Evolutionary conservation across 2,329 filamentous ascomycete species (phyloP), one percentile per base, ranked within the genome.

Genomic region (Diaporthe destruens): DNA sequence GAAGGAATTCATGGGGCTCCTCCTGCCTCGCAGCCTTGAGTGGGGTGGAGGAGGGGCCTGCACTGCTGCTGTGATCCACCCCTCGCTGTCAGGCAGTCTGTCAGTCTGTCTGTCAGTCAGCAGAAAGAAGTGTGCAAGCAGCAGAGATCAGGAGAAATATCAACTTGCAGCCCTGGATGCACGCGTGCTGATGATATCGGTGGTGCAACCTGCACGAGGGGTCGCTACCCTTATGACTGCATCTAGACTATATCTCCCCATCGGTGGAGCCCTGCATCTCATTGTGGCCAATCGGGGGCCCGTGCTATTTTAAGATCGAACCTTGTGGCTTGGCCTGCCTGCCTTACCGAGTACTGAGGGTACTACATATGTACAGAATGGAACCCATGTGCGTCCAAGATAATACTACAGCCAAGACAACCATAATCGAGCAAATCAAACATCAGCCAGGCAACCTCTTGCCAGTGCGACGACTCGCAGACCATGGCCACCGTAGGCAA

Each of bases 21-120:
- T 65, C 61, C 61, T 66, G 14, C 61, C 61, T 66, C 61, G 61
- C 47, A 53, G 47, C 61, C 61, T 39, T 32, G 61, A 44, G 61
- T 66, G 61, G 61, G 61, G 61, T 9, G 20, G 16, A 34, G 29
- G 3, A 29, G 53, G 54, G 54, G 29, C 54, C 3, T n/a, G 54
- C 54, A 34, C 12, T 29, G 56, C 12, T 44, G 56, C 56, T 23
- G 47, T 39, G 47, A 66, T 66, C 61, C 61, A 53, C 61, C n/a
- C 32, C 36, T 42, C 14, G 39, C 6, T 42, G 12, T 42, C 16
- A 42, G 39, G 14, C 16, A 42, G 39, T 23, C 42, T 36, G 59
- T 25, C 39, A 25, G 59, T 36, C 16, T 18, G 39, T 23, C 42
- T 36, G 59, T 25, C 39, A 25, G 59, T 36, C 34, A 36, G 34